Evolutionary conservation across 2,329 filamentous ascomycete species (phyloP), one percentile per base, ranked within the genome.

Genomic region (Fusarium oligoseptatum): DNA sequence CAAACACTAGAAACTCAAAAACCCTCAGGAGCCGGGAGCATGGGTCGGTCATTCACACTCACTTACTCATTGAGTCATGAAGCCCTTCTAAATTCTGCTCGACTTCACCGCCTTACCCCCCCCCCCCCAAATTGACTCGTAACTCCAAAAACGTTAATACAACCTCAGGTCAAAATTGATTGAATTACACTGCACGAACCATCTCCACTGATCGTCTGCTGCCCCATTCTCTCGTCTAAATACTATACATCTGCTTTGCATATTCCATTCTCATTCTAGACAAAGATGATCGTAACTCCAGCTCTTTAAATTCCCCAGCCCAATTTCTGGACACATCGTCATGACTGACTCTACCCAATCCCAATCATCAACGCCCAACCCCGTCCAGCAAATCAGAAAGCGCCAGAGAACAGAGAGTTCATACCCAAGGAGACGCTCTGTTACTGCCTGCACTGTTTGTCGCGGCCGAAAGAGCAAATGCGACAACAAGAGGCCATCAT

Each of bases 401-500:
- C 55, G 55, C 8, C 55, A 57, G 32, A 57, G 55, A 24, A 57
- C 55, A 6, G 55, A 57, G 20, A 57, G 55, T 34, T 57, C 55
- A 3, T 57, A 57, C 17, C 55, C 55, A 22, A 57, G 55, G 17
- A 57, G 32, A 17, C 55, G 55, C 14, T 57, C 55, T 15, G 55
- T 57, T 34, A 57, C 55, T 1, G 55, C 55, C 3, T 57, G 55
- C 32, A 57, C 55, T 6, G 32, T 57, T 14, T 37, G 55, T 6
- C 55, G 55, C 2, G 55, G 55, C 32, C 34, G 55, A 24, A 57
- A 57, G 55, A 57, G 55, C 34, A 57, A 57, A 37, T 57, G 55
- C 15, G 55, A 57, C 34, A 57, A 57, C 20, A 57, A 57, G 55
- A 57, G 55, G 55, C 55, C 55, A 57, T 57, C 55, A 27, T 57